Conservation (phyloP, 2,329 filamentous ascomycete species). For the Sphaerulina vaccinii region DNA sequence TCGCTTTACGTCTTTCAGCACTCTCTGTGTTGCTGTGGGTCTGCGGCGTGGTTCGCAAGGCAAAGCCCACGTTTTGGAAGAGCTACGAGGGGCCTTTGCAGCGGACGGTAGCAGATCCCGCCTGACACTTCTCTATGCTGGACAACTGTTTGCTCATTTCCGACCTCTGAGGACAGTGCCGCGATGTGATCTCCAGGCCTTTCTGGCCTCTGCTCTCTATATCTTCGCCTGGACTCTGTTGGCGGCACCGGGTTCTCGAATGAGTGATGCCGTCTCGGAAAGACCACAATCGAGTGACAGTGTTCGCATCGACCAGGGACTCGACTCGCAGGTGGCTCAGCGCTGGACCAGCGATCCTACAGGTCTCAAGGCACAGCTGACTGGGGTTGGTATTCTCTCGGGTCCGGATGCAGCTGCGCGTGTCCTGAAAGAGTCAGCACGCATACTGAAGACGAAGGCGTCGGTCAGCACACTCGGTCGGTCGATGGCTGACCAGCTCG, state of each 20-base stretch:
- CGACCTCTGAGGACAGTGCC: neutral
- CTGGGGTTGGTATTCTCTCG: slow-evolving; percentile 8
- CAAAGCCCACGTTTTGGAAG: neutral
- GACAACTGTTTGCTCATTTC: slow-evolving; percentile 4
- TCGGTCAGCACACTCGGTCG: slow-evolving; percentile 8
- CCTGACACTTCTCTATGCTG: slow-evolving; percentile 8
- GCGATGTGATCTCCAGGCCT: slow-evolving; percentile 8
- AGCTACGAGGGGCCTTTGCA: neutral
- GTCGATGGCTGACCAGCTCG: slow-evolving; percentile 10
- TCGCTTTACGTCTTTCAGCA: slow-evolving; percentile 10
- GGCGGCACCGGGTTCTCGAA: neutral
- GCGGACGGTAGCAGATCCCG: neutral
- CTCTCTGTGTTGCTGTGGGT: slow-evolving; percentile 1
- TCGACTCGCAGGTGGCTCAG: slow-evolving; percentile 5
- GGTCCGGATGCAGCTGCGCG: slow-evolving; percentile 8
- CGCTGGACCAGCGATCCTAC: slow-evolving; percentile 1
- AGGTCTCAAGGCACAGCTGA: slow-evolving; percentile 5
- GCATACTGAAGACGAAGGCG: slow-evolving; percentile 10
- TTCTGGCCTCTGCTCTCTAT: slow-evolving; percentile 6
- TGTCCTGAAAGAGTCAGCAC: slow-evolving; percentile 10
- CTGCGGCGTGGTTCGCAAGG: neutral
- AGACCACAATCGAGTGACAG: neutral
- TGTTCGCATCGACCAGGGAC: slow-evolving; percentile 9
- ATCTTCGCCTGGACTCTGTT: slow-evolving; percentile 3
- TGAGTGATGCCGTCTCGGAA: neutral